Base-by-base conservation (phyloP, 169 alveolate genomes). In the Ophryocystis elektroscirrha region DNA sequence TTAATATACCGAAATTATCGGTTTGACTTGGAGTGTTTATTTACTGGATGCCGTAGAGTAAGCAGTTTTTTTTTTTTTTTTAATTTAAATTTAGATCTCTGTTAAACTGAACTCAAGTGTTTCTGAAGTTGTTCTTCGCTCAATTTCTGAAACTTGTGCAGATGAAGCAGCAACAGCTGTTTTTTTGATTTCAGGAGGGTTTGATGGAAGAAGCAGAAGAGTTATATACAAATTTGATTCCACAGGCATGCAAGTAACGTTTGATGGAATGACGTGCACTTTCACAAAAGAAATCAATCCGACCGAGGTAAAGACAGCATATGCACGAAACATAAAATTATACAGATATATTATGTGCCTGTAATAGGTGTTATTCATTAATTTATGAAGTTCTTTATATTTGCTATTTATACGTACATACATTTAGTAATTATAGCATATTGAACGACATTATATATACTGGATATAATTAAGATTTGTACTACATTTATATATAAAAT, bases 201-300 rank as follows among this genome's bases (percentile, higher is more conserved):
- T 63, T 25, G 71, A 63, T 26, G 66, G 71, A 20, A 46, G 59
- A 25, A 63, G 54, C 15, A 42, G 71, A 20, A 46, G 39, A 23
- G 71, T 63, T 0, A 57, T 51, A 47, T 63, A 50, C 45, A 63
- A 57, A 28, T 48, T 47, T 26, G 71, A 63, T 44, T 53, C 53
- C 19, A 59, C 56, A n/a, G 65, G 65, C n/a, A 30, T 63, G 19
- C 51, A 50, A 3, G 71, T 63, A 20, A 63, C 61, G 23, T 58
- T 63, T 36, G 69, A 58, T 23, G 71, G 71, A 20, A 35, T 63
- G 5, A 63, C 71, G 9, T 63, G 42, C 37, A 63, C 71, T 20
- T 63, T 63, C 53, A 15, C 52, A 1, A 63, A 48, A 25, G 71
- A 63, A 35, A 52, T 46, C 20, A 67, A 63, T 42, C 71, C 71